Percentiles rank a stretch among this genome's conserved stretches.
Evolutionary conservation across 2,329 filamentous ascomycete genomes (phyloP).

Genomic region (Fusarium keratoplasticum): DNA sequence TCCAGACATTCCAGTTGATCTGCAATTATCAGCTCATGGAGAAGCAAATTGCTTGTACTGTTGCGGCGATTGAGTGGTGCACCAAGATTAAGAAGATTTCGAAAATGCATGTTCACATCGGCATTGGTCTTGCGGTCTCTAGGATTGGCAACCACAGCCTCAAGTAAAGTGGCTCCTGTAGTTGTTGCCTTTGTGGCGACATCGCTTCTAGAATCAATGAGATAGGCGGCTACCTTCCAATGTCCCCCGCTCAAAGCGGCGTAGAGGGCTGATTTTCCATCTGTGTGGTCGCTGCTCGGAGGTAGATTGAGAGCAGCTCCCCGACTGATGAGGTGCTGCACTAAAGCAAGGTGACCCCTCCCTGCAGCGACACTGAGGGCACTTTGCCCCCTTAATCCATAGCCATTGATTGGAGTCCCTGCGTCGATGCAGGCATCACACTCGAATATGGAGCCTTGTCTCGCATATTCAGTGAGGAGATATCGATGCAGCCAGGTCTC

Average conservation of each 20-base stretch:
- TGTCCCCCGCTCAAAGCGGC: fast-evolving
- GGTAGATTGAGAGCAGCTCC: neutral
- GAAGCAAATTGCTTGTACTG: neutral
- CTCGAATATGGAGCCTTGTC: neutral
- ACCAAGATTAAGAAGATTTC: fast-evolving
- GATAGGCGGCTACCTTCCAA: neutral
- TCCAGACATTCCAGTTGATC: neutral
- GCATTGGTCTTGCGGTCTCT: fast-evolving
- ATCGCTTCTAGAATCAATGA: neutral
- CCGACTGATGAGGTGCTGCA: neutral
- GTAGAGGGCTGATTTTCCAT: neutral
- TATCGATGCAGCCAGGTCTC: neutral
- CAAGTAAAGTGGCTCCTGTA: neutral
- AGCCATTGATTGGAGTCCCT: neutral
- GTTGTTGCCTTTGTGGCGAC: neutral
- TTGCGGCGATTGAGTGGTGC: neutral
- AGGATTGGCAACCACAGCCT: neutral
- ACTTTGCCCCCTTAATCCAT: neutral
- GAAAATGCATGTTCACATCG: neutral
- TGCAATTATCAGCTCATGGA: fast-evolving
- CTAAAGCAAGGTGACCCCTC: neutral
- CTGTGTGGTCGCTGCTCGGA: too few species aligned
- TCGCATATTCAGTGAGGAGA: neutral
- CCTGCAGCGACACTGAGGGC: neutral
- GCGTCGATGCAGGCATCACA: neutral